phyloP scores from a whole-genome alignment of 148 eudicot species.

The Pharnaceum exiguum region DNA sequence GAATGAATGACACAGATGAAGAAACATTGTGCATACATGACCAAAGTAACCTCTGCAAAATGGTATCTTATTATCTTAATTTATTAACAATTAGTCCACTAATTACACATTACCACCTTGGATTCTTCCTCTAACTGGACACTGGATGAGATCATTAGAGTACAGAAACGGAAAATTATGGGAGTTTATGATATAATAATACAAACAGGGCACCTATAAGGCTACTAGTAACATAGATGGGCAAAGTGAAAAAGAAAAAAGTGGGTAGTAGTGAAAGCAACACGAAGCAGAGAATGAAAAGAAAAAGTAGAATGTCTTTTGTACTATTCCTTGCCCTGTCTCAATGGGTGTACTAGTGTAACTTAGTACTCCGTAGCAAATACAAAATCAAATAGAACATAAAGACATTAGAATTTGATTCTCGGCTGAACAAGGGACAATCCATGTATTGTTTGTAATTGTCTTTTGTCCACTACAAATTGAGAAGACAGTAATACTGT shows the following conservation, averaged over 20 bases:
- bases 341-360: no score
- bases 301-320: slow-evolving; percentile 24
- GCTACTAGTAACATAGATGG: slow-evolving; percentile 1
- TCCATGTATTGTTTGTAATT: no score
- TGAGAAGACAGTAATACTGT: no score
- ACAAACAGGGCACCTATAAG: slow-evolving; percentile 4
- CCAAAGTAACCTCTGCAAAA: not conserved
- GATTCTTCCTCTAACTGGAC: slow-evolving; percentile 16
- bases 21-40: not conserved
- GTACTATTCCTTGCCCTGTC: no score
- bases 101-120: not conserved
- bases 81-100: not conserved
- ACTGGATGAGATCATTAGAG: not conserved
- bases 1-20: not conserved
- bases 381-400: no score
- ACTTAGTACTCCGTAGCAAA: no score
- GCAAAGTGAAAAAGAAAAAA: slow-evolving; percentile 4
- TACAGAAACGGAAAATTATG: no score
- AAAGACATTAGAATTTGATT: no score
- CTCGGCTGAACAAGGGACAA: no score
- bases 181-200: not conserved
- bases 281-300: slow-evolving; percentile 26
- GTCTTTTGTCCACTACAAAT: not conserved
- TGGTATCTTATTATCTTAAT: not conserved
- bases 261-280: not conserved